Evolutionary conservation across 768 basidiomycete species (phyloP), one percentile per base, ranked within the genome.

Genomic region (Russula brevipes): DNA sequence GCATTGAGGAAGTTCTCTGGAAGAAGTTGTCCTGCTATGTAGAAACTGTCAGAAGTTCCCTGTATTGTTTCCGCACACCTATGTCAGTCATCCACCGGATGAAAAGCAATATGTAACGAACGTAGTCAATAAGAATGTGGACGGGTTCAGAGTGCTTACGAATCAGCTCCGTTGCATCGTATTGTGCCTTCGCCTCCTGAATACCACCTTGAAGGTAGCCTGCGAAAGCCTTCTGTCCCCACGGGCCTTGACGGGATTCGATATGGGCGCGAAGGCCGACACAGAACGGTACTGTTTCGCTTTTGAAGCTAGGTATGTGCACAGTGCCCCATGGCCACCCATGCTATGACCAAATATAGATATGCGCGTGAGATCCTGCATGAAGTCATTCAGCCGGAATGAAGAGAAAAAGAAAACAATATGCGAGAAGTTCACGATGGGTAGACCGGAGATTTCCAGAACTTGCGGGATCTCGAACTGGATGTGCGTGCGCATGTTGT

Each of bases 311-410:
- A 98, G 86, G 75, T 98, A 98, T 44, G 98, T 76, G 16, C 89
- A 89, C 33, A 99, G 81, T 12, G 97, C 94, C 8, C 97, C 97
- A 71, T 97, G 94, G 2, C 97, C 97, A 61, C 91, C 93, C 97
- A 98, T 99, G 50, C 91, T 94, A 75, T 99, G 97, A 10, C 97
- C 97, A 71, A 93, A 89, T 70, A 98, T 87, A 24, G 93, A 94
- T 71, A 91, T 86, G 55, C 89, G 85, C 38, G 78, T 80, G 68
- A 87, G 81, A 77, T 98, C 93, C 92, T 94, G 69, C 6, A 17
- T 10, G 14, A 24, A 24, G 30, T 5, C 4, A 24, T 45, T 61
- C 31, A 62, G 19, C 31, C 19, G 9, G 24, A n/a, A 17, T 31
- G 30, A 31, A 61, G 44, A 55, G 17, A 33, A 30, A 51, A 56